phyloP scores from a whole-genome alignment of 345 rosid genomes.

The Syzygium grande region DNA sequence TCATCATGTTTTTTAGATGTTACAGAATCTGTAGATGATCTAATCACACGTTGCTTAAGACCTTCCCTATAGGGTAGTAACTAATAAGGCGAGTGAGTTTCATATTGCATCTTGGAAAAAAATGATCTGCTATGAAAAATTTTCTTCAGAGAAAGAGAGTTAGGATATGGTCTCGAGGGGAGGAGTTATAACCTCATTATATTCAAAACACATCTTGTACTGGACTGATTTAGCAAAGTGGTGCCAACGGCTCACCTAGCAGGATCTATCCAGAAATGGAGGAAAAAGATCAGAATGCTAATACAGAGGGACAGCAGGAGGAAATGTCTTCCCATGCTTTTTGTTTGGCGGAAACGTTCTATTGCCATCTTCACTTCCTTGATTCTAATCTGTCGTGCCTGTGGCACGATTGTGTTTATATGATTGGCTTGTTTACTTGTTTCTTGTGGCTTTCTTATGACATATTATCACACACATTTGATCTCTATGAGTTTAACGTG shows the following conservation, averaged over 20 bases:
- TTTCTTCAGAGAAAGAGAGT: not conserved
- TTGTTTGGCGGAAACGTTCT: not conserved
- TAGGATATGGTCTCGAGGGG: not conserved
- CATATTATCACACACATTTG: not conserved
- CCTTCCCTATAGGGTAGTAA: fast-evolving
- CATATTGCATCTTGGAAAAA: not conserved
- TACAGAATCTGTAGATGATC: not conserved
- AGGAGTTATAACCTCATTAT: not conserved
- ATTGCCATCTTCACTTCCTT: not conserved
- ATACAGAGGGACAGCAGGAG: not conserved
- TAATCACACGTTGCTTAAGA: not conserved
- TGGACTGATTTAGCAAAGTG: not conserved
- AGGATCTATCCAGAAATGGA: not conserved
- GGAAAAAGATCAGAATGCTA: not conserved
- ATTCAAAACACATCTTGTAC: not conserved
- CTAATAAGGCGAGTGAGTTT: not conserved
- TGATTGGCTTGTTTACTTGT: not conserved
- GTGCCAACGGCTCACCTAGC: not conserved
- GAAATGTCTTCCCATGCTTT: not conserved
- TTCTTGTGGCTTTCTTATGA: not conserved
- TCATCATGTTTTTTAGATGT: not conserved
- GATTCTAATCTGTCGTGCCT: not conserved
- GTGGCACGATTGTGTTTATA: not conserved
- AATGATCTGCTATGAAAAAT: not conserved
- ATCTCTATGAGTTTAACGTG: not conserved